Base-by-base conservation (phyloP, 805 yeast genomes). In the Metschnikowia kofuensis region DNA sequence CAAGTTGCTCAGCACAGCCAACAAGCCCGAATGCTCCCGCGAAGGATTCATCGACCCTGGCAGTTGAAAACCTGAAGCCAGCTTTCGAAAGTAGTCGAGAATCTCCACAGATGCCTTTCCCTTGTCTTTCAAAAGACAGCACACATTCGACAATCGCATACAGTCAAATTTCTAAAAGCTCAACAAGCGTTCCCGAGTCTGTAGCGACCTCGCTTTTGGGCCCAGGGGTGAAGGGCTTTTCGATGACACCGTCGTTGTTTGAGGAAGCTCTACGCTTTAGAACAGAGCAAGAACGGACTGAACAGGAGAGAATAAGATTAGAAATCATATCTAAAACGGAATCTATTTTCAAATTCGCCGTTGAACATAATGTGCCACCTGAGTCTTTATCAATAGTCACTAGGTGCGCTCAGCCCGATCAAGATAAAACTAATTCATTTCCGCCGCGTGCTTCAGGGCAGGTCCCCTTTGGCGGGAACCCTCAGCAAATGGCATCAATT, bases 231-330 rank as follows among this genome's bases (percentile, higher is more conserved):
- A 59, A 72, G 7, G 63, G 68, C 34, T 82, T 85, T 79, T 81
- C 83, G 0, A 76, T 70, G 57, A 69, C 84, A 7, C 86, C 85
- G 47, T 71, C 74, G 8, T 76, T 89, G 3, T 72, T 84, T 29
- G 63, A 72, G 27, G 80, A 78, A 53, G 83, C 89, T 0, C 66
- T 89, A 35, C 74, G 75, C 32, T 74, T 85, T 30, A 75, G 82
- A 45, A 64, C 80, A 2, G 90, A 89, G 62, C 92, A 86, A 60
- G 97, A 91, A 63, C 75, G 78, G 39, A 85, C 97, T 1, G 85
- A 85, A 55, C 96, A 90, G 63, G 94, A 86, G 55, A 84, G 74
- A 56, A 85, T 86, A 62, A 78, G 76, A 46, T 69, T 84, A 16
- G 96, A 90, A 61, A 68, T 77, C 37, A 72, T 85, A 27, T 76